These are phyloP conservation scores for Puccinia sorghi DNA, from an alignment of 1,284 basidiomycete species.

Conservation along the genomic window DNA sequence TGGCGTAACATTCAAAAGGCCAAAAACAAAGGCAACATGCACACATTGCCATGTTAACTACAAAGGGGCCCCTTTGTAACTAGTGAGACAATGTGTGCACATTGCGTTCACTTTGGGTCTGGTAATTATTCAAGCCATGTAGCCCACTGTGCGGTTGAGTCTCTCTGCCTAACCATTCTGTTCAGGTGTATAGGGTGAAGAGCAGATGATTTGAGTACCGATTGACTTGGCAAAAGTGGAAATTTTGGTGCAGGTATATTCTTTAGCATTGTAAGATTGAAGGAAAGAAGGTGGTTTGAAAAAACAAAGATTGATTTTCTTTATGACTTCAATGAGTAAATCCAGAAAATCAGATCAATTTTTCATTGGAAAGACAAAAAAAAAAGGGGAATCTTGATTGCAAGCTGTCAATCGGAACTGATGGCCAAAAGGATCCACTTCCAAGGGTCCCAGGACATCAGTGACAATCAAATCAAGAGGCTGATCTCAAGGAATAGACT, in stretches of 20 bases:
- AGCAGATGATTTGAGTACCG: no score
- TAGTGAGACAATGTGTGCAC: no score
- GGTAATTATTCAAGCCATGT: not conserved
- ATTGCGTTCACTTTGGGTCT: no score
- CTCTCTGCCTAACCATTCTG: not conserved
- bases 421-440: not conserved
- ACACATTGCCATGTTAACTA: no score
- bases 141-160: not conserved
- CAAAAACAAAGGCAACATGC: no score
- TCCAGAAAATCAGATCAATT: not conserved
- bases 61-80: no score
- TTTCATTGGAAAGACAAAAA: constrained; percentile 14
- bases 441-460: constrained; percentile 8
- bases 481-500: not conserved
- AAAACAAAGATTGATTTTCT: not conserved
- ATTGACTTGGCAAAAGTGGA: no score
- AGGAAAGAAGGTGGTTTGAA: not conserved
- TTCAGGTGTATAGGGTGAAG: not conserved
- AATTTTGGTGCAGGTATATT: not conserved
- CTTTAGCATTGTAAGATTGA: constrained; percentile 1
- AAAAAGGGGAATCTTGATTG: not conserved
- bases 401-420: not conserved
- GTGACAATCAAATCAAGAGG: not conserved
- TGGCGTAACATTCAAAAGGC: no score
- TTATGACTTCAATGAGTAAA: not conserved